Conservation (phyloP, 1,139 yeast species). For the Pichia sp. region DNA sequence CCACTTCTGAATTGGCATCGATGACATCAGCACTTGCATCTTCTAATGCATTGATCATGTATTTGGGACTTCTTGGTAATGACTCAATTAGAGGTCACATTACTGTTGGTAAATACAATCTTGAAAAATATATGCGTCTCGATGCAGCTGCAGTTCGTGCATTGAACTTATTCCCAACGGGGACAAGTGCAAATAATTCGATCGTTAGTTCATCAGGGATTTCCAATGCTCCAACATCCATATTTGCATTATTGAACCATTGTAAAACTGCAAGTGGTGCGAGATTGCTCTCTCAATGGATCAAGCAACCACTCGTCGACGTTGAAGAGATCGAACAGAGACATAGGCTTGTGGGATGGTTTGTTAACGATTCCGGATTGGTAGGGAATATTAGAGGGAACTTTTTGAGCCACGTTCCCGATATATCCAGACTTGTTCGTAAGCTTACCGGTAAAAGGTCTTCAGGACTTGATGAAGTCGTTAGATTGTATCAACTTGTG, state of each 20-base stretch:
- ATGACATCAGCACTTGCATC: constrained; percentile 35
- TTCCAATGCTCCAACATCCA: constrained; percentile 44
- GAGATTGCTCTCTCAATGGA: constrained; percentile 83
- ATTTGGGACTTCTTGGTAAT: constrained; percentile 56
- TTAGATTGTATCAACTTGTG: constrained; percentile 80
- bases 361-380: constrained; percentile 63
- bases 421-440: constrained; percentile 65
- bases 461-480: constrained; percentile 70
- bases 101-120: constrained; percentile 57
- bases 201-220: not conserved
- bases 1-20: constrained; percentile 46
- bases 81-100: constrained; percentile 46
- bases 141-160: constrained; percentile 90
- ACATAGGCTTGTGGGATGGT: constrained; percentile 62
- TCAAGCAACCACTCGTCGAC: constrained; percentile 85
- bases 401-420: constrained; percentile 71
- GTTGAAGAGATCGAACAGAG: constrained; percentile 52
- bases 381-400: constrained; percentile 63
- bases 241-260: constrained; percentile 76
- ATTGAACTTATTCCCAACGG: constrained; percentile 69
- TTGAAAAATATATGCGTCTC: constrained; percentile 74
- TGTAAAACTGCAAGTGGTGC: constrained; percentile 87
- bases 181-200: constrained; percentile 24
- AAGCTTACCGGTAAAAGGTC: constrained; percentile 40
- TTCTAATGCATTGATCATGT: constrained; percentile 57